Percentiles rank a stretch among this genome's conserved stretches.
Evolutionary conservation across 2,329 filamentous ascomycete genomes (phyloP).

Genomic region (Hymenoscyphus occultus): DNA sequence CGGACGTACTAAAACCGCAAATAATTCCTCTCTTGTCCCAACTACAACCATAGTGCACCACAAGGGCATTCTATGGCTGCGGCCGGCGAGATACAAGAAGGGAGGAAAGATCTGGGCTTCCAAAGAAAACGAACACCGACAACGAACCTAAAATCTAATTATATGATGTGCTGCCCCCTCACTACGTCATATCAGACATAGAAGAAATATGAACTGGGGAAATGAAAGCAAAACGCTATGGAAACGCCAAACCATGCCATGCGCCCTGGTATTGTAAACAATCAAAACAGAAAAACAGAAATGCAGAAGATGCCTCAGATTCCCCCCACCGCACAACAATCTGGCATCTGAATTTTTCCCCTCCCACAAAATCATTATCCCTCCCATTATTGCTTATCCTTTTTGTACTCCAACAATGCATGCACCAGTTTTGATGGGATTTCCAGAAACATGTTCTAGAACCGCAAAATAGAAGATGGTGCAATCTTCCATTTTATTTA

Average conservation of each 20-base stretch:
- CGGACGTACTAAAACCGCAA: too few relatives aligned
- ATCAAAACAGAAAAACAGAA: not conserved
- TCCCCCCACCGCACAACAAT: not conserved
- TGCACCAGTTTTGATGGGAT: not conserved
- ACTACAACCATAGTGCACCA: too few relatives aligned
- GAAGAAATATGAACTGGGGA: not conserved
- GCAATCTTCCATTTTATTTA: not conserved
- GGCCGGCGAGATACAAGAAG: too few relatives aligned
- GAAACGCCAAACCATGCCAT: not conserved
- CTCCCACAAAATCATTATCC: not conserved
- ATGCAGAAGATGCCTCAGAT: not conserved
- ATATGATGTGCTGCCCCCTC: too few relatives aligned
- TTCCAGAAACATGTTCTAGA: not conserved
- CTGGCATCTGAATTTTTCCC: slow-evolving; percentile 3
- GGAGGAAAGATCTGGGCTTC: too few relatives aligned
- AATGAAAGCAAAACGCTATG: slow-evolving; percentile 1
- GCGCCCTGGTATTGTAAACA: not conserved
- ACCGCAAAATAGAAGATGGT: not conserved
- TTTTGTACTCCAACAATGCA: slow-evolving; percentile 1
- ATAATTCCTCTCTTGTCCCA: too few relatives aligned
- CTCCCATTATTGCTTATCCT: not conserved
- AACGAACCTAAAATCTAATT: too few relatives aligned
- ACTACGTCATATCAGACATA: too few relatives aligned
- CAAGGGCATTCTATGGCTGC: too few relatives aligned
- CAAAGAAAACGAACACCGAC: too few relatives aligned